Percentiles rank a stretch among this genome's conserved stretches.
These are phyloP conservation scores for Trichomonas tenax DNA, from an alignment of 208 protist genomes.

Conservation along the genomic window DNA sequence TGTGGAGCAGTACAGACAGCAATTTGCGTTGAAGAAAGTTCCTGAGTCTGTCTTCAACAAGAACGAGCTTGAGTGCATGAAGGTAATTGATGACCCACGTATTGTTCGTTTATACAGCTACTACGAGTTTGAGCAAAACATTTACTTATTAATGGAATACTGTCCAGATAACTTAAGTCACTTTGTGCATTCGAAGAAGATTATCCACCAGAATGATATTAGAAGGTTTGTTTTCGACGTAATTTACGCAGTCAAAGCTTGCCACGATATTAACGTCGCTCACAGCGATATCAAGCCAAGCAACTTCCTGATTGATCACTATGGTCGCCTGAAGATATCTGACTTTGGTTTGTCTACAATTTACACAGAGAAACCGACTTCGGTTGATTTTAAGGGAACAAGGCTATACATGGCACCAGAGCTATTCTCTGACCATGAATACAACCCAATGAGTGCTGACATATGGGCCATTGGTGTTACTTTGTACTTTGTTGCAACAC, in stretches of 20 bases:
- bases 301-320: background rate
- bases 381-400: background rate
- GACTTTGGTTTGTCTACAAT: background rate
- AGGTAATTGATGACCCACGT: background rate
- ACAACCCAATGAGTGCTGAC: background rate
- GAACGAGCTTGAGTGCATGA: background rate
- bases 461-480: background rate
- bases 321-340: background rate
- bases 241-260: background rate
- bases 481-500: background rate
- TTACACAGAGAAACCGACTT: background rate
- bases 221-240: background rate
- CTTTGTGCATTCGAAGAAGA: background rate
- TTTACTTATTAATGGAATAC: background rate
- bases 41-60: background rate
- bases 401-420: background rate
- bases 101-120: background rate
- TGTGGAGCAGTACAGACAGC: background rate
- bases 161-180: background rate
- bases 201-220: background rate
- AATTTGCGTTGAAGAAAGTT: background rate
- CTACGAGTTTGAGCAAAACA: background rate
- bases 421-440: background rate
- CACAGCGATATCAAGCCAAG: background rate
- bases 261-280: background rate